Conservation (phyloP, 1,284 basidiomycete species). For the Rhodotorula mucilaginosa region DNA sequence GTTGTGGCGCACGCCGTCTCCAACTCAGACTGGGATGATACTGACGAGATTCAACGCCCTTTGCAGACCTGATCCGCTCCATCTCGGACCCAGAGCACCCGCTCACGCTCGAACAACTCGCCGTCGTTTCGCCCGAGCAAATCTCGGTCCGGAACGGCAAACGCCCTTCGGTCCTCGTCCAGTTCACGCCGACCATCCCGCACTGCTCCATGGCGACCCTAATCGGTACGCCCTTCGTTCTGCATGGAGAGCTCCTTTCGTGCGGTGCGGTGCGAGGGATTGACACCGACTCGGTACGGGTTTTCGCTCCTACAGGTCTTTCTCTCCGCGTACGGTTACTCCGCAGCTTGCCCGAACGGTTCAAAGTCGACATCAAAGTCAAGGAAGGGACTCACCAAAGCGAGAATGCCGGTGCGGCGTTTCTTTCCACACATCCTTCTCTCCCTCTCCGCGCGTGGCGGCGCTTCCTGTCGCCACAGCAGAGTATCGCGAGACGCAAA, state of each 20-base stretch:
- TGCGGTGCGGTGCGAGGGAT: too few species aligned
- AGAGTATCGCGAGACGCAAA: not conserved
- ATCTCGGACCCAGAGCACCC: slow-evolving; percentile 98
- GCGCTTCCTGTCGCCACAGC: not conserved
- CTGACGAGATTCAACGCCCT: not conserved
- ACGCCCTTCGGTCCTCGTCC: slow-evolving; percentile 65
- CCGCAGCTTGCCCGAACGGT: slow-evolving; percentile 83
- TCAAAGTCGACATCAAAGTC: slow-evolving; percentile 91
- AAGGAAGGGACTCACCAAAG: slow-evolving; percentile 94
- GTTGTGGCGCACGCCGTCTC: not conserved
- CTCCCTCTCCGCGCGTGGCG: too few species aligned
- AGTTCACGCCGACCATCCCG: slow-evolving; percentile 95
- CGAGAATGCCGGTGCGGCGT: slow-evolving; percentile 68
- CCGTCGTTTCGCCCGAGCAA: slow-evolving; percentile 88
- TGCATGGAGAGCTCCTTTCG: too few species aligned
- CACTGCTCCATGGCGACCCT: slow-evolving; percentile 98
- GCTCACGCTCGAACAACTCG: slow-evolving; percentile 88
- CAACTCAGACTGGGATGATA: not conserved
- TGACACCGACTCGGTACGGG: not conserved
- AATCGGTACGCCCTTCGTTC: slow-evolving; percentile 65
- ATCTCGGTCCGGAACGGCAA: slow-evolving; percentile 67
- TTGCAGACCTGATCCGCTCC: slow-evolving; percentile 71
- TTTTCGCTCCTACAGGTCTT: slow-evolving; percentile 60
- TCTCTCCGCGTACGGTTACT: slow-evolving; percentile 88
- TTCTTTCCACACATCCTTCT: not conserved